Percentiles rank a stretch among this genome's conserved stretches.
Conservation (phyloP, 1,284 basidiomycete species). For the Cryptococcus sp. region DNA sequence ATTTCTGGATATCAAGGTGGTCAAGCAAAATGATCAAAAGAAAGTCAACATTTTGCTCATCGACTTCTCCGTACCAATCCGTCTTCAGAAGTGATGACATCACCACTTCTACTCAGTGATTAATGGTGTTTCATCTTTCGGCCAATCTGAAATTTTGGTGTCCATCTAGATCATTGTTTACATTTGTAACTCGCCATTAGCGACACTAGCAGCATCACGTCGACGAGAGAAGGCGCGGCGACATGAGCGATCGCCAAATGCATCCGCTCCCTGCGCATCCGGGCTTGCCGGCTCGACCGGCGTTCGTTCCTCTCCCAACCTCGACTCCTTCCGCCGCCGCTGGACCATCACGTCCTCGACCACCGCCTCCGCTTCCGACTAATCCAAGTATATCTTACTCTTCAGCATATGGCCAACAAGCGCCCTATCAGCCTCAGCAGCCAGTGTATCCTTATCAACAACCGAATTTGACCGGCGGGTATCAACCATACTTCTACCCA, state of each 20-base stretch:
- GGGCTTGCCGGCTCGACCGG: conserved; percentile 9
- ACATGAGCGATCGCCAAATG: conserved; percentile 8
- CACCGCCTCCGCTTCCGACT: neutral
- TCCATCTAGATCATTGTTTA: too few relatives aligned
- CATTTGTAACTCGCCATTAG: too few relatives aligned
- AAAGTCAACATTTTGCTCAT: too few relatives aligned
- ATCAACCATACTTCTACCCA: conserved; percentile 9
- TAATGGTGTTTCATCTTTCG: too few relatives aligned
- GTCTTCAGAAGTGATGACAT: neutral
- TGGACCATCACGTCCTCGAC: conserved; percentile 14
- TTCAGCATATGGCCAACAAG: too few relatives aligned
- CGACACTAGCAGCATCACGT: too few relatives aligned
- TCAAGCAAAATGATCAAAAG: neutral
- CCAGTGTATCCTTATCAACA: conserved; percentile 6
- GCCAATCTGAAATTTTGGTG: too few relatives aligned
- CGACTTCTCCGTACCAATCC: too few relatives aligned
- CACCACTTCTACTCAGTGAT: neutral
- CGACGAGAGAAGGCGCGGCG: neutral
- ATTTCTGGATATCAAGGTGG: neutral
- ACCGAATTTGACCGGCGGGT: conserved; percentile 12
- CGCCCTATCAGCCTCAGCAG: neutral
- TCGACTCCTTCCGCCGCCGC: conserved; percentile 2
- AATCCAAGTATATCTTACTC: too few relatives aligned
- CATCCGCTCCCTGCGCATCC: neutral
- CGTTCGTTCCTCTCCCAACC: neutral